phyloP scores from a whole-genome alignment of 139 green algal species.

The Chlamydomonas eustigma region DNA sequence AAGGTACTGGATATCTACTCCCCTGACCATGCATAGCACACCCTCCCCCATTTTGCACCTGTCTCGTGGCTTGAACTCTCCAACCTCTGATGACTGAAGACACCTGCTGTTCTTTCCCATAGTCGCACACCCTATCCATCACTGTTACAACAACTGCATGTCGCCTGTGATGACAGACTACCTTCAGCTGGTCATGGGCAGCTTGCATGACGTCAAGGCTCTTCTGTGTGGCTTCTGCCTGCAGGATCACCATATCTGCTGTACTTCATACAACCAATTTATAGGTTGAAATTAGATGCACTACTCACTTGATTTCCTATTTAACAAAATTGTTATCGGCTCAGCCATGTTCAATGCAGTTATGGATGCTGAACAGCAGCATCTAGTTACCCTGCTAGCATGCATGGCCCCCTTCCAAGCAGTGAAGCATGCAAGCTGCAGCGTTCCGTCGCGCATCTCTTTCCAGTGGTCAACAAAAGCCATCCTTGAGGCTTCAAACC shows the following conservation, averaged over 20 bases:
- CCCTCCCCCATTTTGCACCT: neutral
- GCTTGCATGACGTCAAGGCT: neutral
- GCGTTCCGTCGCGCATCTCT: neutral
- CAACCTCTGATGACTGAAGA: neutral
- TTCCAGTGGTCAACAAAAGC: slow-evolving; percentile 27
- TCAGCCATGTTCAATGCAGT: too few relatives aligned
- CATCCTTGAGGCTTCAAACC: slow-evolving; percentile 9
- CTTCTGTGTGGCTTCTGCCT: neutral
- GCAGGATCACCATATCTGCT: too few relatives aligned
- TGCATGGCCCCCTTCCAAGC: neutral
- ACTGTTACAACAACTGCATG: neutral
- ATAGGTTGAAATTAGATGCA: too few relatives aligned
- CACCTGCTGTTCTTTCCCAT: neutral
- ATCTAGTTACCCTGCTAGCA: neutral
- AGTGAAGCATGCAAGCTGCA: neutral
- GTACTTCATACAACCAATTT: too few relatives aligned
- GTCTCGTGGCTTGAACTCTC: neutral
- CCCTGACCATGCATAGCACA: too few relatives aligned
- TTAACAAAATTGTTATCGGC: too few relatives aligned
- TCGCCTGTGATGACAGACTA: neutral
- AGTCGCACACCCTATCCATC: neutral
- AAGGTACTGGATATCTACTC: too few relatives aligned
- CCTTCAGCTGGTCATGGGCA: neutral
- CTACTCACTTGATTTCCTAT: too few relatives aligned
- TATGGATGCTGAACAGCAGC: too few relatives aligned